Evolutionary conservation across 257 asterid genomes (phyloP), one percentile per base, ranked within the genome.

Genomic region (Solanum clarkiae): DNA sequence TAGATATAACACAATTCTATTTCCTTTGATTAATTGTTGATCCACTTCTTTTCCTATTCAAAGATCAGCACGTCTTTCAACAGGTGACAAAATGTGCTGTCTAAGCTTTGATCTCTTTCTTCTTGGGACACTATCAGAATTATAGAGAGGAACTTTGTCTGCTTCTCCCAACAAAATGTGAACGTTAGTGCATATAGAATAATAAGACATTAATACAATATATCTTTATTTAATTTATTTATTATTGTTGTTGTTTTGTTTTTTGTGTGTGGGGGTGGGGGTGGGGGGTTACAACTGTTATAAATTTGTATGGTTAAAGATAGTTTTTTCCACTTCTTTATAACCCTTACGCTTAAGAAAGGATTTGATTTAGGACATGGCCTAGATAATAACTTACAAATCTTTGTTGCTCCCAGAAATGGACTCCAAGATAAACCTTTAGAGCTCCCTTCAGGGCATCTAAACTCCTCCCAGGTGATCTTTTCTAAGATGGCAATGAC

Each of bases 21-120:
- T 68, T 36, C 44, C 75, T 68, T 15, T 32, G 16, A 16, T 68
- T 66, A 14, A 6, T 10, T 66, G 12, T 32, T 36, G 12, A 6
- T 20, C 3, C 29, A 15, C 44, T 24, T 26, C 17, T 5, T 70
- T 36, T 36, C 42, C 40, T 36, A 36, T 36, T 36, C 40, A 36
- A 36, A 36, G 40, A 36, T 36, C 42, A 36, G 6, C 6, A 36
- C 5, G 45, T 60, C 88, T 88, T 62, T 88, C 86, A 2, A 86
- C 66, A 2, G 90, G 90, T 10, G 92, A 88, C 18, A 80, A 84
- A 4, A 84, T 55, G 60, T 65, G 82, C 36, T 91, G 90, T 20
- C 77, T 86, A 4, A 90, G 83, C 81, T 53, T 83, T 81, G 91
- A 86, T 80, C 94, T 91, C 80, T 81, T 91, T 72, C 55, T 87